Base-by-base conservation (phyloP, 202 grass and related monocot genomes). In the Zoysia matrella region DNA sequence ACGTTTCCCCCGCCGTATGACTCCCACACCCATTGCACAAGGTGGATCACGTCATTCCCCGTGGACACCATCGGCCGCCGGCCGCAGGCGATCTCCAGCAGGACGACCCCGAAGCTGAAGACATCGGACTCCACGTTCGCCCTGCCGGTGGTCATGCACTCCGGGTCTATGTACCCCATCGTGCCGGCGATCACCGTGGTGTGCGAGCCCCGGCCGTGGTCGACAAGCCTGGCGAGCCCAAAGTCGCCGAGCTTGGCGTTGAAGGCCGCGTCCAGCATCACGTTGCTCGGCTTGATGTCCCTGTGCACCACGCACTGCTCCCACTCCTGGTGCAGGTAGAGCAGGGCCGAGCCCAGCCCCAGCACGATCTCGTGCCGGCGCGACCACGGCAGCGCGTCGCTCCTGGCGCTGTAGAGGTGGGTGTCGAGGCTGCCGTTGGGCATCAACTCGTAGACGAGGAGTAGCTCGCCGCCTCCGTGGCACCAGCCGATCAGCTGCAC, bases 401-500 rank as follows among this genome's bases (percentile, higher is more conserved):
- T 5, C 11, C 11, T 3, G 61, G 2, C 12, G n/a, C n/a, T 43
- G 49, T 91, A 69, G 48, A 93, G 79, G 5, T 97, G 82, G 0
- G 8, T 36, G 75, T 93, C 90, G 1, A 97, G 86, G 81, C 88
- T 93, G 22, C 86, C 74, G 11, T 93, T 97, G 47, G 84, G 89
- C 90, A 96, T 85, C 7, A 90, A 84, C 61, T 96, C 88, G n/a
- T 95, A 92, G 40, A 88, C 87, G 11, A 95, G 60, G 40, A 93
- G 75, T 0, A 92, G 80, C 18, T 89, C 65, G 12, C 52, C 69
- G 56, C 49, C 39, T 18, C 89, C 81, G 0, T 91, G 90, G 81
- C 94, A 97, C 88, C 91, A 93, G 4, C 94, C 91, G 45, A 89
- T 84, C 50, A 97, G 78, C 84, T 89, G 86, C 52, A 93, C 94